phyloP scores from a whole-genome alignment of 257 asterid species.

The Verbena officinalis region DNA sequence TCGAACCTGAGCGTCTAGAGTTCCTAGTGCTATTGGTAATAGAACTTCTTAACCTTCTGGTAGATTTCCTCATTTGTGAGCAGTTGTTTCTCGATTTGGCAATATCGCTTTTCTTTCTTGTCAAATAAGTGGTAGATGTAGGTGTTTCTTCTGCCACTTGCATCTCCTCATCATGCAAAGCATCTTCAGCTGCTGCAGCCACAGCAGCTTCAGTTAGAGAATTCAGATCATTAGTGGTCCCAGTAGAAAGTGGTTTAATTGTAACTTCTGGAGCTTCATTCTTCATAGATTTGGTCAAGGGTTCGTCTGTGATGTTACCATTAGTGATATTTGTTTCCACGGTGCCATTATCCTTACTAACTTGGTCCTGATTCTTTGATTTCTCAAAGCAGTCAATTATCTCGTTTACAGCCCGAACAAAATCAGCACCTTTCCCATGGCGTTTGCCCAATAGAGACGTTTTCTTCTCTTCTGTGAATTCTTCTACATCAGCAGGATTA shows the following conservation, averaged over 20 bases:
- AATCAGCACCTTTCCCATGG: slow-evolving; percentile 90
- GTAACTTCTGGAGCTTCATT: slow-evolving; percentile 44
- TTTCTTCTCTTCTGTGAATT: slow-evolving; percentile 89
- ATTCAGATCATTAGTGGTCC: slow-evolving; percentile 48
- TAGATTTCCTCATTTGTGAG: slow-evolving; percentile 47
- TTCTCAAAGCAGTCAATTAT: slow-evolving; percentile 77
- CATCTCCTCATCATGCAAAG: slow-evolving; percentile 45
- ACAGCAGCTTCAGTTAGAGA: slow-evolving; percentile 61
- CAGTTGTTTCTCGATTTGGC: slow-evolving; percentile 43
- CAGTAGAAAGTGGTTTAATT: slow-evolving; percentile 39
- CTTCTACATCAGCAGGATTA: slow-evolving; percentile 90
- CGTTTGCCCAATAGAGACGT: slow-evolving; percentile 75
- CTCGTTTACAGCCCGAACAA: slow-evolving; percentile 77
- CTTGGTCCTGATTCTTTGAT: slow-evolving; percentile 56
- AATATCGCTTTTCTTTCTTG: slow-evolving; percentile 53
- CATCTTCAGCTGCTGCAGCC: slow-evolving; percentile 55
- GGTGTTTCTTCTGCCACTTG: slow-evolving; percentile 45
- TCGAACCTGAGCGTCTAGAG: slow-evolving; percentile 39
- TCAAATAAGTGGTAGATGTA: slow-evolving; percentile 40
- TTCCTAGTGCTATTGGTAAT: slow-evolving; percentile 31
- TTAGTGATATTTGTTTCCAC: slow-evolving; percentile 40
- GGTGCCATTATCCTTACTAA: slow-evolving; percentile 34
- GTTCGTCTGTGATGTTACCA: slow-evolving; percentile 44
- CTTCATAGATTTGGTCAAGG: slow-evolving; percentile 41
- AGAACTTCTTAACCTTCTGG: slow-evolving; percentile 64